Evolutionary conservation across 23 red algal species (phyloP).

Genomic region (Gracilaria gracilis): DNA sequence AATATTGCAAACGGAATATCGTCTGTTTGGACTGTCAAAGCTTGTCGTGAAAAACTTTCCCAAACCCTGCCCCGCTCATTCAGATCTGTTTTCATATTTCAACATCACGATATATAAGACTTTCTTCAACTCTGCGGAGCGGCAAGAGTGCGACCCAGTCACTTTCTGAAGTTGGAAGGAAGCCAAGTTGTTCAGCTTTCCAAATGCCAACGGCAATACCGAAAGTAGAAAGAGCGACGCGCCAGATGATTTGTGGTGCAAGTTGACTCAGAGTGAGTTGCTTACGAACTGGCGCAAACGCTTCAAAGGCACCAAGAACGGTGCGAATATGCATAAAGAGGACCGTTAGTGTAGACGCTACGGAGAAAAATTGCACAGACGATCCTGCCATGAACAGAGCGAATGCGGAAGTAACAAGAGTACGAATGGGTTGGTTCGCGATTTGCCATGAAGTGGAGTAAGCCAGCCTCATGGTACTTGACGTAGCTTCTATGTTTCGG

Average conservation of each 20-base stretch:
- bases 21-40: too few relatives aligned
- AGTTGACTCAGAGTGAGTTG: slow-evolving; percentile 13
- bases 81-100: neutral
- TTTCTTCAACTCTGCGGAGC: slow-evolving; percentile 9
- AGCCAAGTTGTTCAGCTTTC: slow-evolving; percentile 48
- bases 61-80: too few relatives aligned
- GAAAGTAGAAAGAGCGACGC: slow-evolving; percentile 1
- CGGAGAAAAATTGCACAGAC: slow-evolving; percentile 59
- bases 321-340: slow-evolving; percentile 69
- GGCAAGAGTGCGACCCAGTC: slow-evolving; percentile 71
- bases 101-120: neutral
- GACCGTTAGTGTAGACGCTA: slow-evolving; percentile 50
- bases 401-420: slow-evolving; percentile 57
- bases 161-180: slow-evolving; percentile 71
- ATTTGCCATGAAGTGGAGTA: slow-evolving; percentile 59
- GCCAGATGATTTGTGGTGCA: slow-evolving; percentile 27
- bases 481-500: neutral
- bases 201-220: slow-evolving; percentile 53
- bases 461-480: neutral
- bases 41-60: neutral
- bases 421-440: slow-evolving; percentile 54
- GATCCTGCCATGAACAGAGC: slow-evolving; percentile 52
- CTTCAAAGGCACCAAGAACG: slow-evolving; percentile 27
- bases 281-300: slow-evolving; percentile 40
- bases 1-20: too few relatives aligned